A percentile compares a stretch with the other conserved stretches of the same genome.
Evolutionary conservation across 78 protist species (phyloP).

Genomic region (Chrysochromulina tobinii): DNA sequence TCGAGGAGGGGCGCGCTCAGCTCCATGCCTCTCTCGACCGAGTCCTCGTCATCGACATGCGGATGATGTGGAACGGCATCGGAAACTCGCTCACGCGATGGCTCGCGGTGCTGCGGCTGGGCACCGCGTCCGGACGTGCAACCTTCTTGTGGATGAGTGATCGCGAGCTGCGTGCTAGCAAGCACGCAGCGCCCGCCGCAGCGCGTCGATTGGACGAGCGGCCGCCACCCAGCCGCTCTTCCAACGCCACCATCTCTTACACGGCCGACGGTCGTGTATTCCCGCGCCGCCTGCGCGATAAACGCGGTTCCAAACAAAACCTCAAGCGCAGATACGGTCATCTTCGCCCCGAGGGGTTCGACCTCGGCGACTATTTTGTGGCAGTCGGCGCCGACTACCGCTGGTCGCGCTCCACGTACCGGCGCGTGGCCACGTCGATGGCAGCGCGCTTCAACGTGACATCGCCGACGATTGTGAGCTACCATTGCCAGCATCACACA

Average conservation of each 20-base stretch:
- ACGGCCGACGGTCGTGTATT: too few relatives aligned
- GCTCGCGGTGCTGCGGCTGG: background rate
- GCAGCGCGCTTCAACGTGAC: background rate
- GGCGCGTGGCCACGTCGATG: background rate
- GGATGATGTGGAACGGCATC: background rate
- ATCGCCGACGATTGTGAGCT: background rate
- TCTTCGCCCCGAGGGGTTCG: background rate
- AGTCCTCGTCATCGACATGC: background rate
- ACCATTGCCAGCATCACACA: background rate
- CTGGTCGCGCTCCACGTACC: background rate
- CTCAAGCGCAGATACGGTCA: too few relatives aligned
- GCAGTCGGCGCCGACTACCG: background rate
- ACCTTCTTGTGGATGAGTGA: constrained; percentile 2
- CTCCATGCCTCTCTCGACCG: background rate
- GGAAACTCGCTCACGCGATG: constrained; percentile 15
- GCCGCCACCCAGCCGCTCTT: too few relatives aligned
- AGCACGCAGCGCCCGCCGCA: too few relatives aligned
- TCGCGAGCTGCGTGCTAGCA: background rate
- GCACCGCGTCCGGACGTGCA: constrained; percentile 6
- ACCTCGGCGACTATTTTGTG: background rate
- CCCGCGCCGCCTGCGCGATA: too few relatives aligned
- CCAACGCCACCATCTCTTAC: too few relatives aligned
- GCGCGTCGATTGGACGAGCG: too few relatives aligned
- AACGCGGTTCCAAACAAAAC: too few relatives aligned
- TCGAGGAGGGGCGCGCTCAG: constrained; percentile 3